Percentiles rank a stretch among this genome's conserved stretches.
Evolutionary conservation across 176 grass and related monocot genomes (phyloP).

Genomic region (Triticum dicoccoides): DNA sequence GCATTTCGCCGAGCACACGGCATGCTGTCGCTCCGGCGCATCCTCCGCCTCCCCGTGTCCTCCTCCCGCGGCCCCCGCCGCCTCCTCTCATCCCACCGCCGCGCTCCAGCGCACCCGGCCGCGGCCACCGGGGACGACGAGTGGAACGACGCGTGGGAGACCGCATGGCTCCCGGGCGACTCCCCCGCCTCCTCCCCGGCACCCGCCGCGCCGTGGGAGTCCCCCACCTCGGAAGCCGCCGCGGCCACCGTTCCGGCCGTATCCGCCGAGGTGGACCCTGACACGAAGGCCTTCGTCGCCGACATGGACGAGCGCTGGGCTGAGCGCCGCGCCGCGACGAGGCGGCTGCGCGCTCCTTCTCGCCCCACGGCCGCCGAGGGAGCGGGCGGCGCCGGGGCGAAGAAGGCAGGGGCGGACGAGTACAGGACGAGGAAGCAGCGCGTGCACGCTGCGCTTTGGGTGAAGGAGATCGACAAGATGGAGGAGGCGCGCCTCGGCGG

Average conservation of each 20-base stretch:
- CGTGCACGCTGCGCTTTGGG: slow-evolving; percentile 82
- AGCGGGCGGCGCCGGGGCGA: slow-evolving; percentile 20
- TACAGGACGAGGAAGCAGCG: slow-evolving; percentile 92
- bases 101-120: background rate
- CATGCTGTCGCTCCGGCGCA: slow-evolving; percentile 57
- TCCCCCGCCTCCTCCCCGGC: slow-evolving; percentile 45
- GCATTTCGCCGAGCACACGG: slow-evolving; percentile 63
- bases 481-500: slow-evolving; percentile 81
- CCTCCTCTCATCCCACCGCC: slow-evolving; percentile 35
- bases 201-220: slow-evolving; percentile 64
- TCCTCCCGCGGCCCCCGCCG: slow-evolving; percentile 4
- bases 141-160: slow-evolving; percentile 99
- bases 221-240: background rate
- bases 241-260: background rate
- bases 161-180: slow-evolving; percentile 88
- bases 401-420: slow-evolving; percentile 61
- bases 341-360: slow-evolving; percentile 30
- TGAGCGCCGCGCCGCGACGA: slow-evolving; percentile 47
- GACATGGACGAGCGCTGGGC: slow-evolving; percentile 95
- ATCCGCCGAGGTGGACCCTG: slow-evolving; percentile 60
- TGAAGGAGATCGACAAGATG: slow-evolving; percentile 93
- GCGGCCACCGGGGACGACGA: slow-evolving; percentile 60
- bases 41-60: slow-evolving; percentile 26
- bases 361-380: slow-evolving; percentile 5
- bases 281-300: slow-evolving; percentile 86